Evolutionary conservation across 495 filamentous ascomycete species (phyloP).

Genomic region (Staphylotrichum tortipilum): DNA sequence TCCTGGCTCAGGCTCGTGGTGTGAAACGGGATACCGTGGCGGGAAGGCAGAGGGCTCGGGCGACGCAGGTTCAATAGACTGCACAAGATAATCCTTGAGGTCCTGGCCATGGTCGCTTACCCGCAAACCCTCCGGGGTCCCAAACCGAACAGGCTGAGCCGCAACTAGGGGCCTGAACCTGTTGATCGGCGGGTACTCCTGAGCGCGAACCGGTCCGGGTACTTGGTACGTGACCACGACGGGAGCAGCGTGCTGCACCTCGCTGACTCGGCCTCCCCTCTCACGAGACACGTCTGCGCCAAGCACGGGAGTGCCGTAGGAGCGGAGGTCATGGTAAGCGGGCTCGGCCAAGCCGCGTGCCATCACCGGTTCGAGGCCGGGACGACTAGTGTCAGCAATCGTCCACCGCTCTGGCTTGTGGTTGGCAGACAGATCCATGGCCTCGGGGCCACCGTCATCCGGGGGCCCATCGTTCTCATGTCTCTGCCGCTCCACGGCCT

Average conservation of each 20-base stretch:
- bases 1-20: background rate
- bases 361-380: background rate
- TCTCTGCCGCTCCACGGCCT: constrained; percentile 24
- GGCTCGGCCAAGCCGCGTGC: background rate
- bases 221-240: background rate
- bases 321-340: background rate
- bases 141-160: constrained; percentile 1
- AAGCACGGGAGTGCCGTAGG: background rate
- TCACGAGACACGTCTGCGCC: background rate
- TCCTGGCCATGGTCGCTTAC: constrained; percentile 17
- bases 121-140: constrained; percentile 4
- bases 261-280: background rate
- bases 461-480: constrained; percentile 5
- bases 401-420: constrained; percentile 6
- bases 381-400: background rate
- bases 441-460: background rate
- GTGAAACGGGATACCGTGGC: background rate
- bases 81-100: constrained; percentile 32
- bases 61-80: constrained; percentile 34
- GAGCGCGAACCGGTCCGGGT: constrained; percentile 1
- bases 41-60: constrained; percentile 14
- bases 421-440: constrained; percentile 3
- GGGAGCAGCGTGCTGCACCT: background rate
- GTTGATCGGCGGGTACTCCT: background rate
- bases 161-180: constrained; percentile 17